These are phyloP conservation scores for Myochromella boudieri DNA, from an alignment of 768 basidiomycete genomes.

Conservation along the genomic window DNA sequence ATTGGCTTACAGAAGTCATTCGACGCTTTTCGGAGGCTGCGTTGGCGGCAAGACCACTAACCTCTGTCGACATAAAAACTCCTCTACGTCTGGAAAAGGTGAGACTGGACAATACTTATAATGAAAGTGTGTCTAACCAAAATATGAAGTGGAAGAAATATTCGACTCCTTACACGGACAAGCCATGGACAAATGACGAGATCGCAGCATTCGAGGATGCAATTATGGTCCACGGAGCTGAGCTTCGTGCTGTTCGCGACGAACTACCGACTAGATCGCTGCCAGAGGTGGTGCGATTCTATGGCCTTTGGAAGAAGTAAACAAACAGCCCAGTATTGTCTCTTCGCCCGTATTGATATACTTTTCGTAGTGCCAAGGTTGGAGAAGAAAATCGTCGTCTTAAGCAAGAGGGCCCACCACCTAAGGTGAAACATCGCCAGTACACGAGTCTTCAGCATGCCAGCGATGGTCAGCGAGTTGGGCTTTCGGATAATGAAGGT, in stretches of 20 bases:
- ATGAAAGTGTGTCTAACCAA: slow-evolving; percentile 5
- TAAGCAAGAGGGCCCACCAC: slow-evolving; percentile 35
- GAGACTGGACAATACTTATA: slow-evolving; percentile 1
- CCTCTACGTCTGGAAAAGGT: slow-evolving; percentile 67
- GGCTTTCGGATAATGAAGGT: slow-evolving; percentile 69
- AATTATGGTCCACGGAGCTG: slow-evolving; percentile 70
- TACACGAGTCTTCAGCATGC: slow-evolving; percentile 40
- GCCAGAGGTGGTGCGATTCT: slow-evolving; percentile 80
- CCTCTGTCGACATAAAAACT: slow-evolving; percentile 63
- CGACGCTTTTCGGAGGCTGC: slow-evolving; percentile 72
- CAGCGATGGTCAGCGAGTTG: slow-evolving; percentile 45
- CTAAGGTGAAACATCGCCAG: slow-evolving; percentile 33
- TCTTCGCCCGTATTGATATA: slow-evolving; percentile 2
- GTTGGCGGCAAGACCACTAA: slow-evolving; percentile 52
- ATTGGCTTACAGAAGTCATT: slow-evolving; percentile 79
- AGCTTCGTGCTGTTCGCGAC: slow-evolving; percentile 75
- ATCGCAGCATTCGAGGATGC: slow-evolving; percentile 75
- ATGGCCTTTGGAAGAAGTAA: slow-evolving; percentile 86
- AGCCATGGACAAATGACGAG: slow-evolving; percentile 71
- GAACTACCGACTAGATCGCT: slow-evolving; percentile 70
- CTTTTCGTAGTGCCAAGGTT: slow-evolving; percentile 52
- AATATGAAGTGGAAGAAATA: slow-evolving; percentile 66
- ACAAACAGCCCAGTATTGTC: background rate
- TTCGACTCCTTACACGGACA: slow-evolving; percentile 67
- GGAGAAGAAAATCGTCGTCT: slow-evolving; percentile 66